Conservation (phyloP, 2,329 filamentous ascomycete genomes). For the Shiraia bambusicola region DNA sequence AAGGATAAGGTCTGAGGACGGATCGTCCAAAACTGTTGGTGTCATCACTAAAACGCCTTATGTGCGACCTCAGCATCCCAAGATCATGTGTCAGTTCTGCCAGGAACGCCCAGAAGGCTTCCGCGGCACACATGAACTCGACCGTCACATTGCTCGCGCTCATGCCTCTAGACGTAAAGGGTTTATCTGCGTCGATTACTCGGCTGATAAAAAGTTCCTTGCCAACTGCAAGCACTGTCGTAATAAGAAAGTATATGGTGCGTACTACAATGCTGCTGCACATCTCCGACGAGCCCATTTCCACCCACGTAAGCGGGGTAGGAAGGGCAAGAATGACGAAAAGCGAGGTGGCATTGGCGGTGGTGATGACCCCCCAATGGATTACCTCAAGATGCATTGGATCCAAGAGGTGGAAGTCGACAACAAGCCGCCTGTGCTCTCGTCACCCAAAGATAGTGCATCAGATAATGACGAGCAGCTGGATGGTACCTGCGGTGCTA, state of each 20-base stretch:
- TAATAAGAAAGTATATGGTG: conserved; percentile 76
- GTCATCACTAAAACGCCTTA: conserved; percentile 56
- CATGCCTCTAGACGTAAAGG: conserved; percentile 63
- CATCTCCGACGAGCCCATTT: conserved; percentile 89
- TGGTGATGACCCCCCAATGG: conserved; percentile 63
- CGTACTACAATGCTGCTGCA: conserved; percentile 92
- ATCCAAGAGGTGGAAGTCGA: conserved; percentile 59
- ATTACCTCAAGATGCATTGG: conserved; percentile 59
- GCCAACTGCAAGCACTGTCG: conserved; percentile 81
- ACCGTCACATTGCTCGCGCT: conserved; percentile 59
- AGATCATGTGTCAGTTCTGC: conserved; percentile 71
- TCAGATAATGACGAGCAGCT: conserved; percentile 53
- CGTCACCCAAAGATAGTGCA: conserved; percentile 22
- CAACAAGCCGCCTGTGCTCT: conserved; percentile 16
- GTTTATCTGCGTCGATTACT: conserved; percentile 64
- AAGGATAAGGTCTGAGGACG: conserved; percentile 54
- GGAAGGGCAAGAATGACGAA: conserved; percentile 59
- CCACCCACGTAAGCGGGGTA: conserved; percentile 64
- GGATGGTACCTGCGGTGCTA: conserved; percentile 62
- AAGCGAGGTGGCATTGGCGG: conserved; percentile 63
- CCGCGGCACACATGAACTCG: conserved; percentile 77
- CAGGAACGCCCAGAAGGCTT: conserved; percentile 75
- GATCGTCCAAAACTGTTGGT: conserved; percentile 57
- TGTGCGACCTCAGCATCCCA: conserved; percentile 67
- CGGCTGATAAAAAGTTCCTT: conserved; percentile 65